Evolutionary conservation across 371 early-diverging fungal species (phyloP).

Genomic region (Entomophthora muscae): DNA sequence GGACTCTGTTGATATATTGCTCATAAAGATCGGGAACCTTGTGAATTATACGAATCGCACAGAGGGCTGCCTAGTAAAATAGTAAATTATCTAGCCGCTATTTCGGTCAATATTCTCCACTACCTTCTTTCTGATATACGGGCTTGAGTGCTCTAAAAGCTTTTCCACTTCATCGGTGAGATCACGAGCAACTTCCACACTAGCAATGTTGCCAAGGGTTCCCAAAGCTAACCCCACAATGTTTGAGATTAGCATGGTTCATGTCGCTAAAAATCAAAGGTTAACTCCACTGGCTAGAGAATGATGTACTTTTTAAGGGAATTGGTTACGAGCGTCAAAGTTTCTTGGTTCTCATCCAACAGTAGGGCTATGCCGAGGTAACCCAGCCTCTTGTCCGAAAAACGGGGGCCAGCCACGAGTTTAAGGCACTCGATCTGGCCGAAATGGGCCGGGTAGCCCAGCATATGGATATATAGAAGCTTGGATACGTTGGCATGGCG

Average conservation of each 20-base stretch:
- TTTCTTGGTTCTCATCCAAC: constrained; percentile 92
- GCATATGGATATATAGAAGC: constrained; percentile 92
- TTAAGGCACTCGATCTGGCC: constrained; percentile 97
- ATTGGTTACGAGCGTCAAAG: constrained; percentile 89
- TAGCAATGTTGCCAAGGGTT: constrained; percentile 88
- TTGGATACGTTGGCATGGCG: constrained; percentile 86
- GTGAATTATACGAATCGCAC: constrained; percentile 76
- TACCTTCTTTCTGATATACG: constrained; percentile 92
- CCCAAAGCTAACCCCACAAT: constrained; percentile 89
- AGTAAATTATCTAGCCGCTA: neutral
- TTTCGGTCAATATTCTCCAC: no score
- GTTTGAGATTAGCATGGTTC: constrained; percentile 85
- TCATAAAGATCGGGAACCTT: constrained; percentile 86
- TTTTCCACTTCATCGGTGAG: constrained; percentile 86
- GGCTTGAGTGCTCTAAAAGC: constrained; percentile 71
- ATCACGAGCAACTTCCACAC: constrained; percentile 89
- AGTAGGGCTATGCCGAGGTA: constrained; percentile 93
- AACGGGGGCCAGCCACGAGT: constrained; percentile 79
- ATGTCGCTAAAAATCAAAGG: constrained; percentile 53
- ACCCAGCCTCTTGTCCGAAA: constrained; percentile 89
- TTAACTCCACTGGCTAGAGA: no score
- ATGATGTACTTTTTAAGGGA: constrained; percentile 77
- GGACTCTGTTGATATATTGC: constrained; percentile 55
- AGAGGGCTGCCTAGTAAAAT: constrained; percentile 63
- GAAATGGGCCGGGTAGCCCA: constrained; percentile 95